A percentile compares a stretch with the other conserved stretches of the same genome.
Conservation (phyloP, 164 flowering plant species). For the Platanus orientalis region DNA sequence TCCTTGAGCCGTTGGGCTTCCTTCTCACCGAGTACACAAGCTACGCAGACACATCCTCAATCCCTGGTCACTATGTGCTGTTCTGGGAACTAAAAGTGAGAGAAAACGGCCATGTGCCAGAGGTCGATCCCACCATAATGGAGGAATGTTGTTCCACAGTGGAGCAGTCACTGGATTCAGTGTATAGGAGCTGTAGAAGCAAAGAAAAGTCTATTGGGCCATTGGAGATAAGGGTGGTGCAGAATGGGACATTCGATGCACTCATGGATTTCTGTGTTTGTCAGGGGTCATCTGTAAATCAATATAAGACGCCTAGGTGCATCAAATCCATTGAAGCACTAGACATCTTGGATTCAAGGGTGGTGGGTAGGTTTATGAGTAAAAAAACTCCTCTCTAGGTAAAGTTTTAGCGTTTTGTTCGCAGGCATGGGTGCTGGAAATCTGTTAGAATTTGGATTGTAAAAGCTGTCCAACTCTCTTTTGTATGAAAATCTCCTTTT, state of each 20-base stretch:
- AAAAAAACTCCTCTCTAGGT: not conserved
- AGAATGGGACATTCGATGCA: conserved; percentile 34
- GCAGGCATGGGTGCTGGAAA: not conserved
- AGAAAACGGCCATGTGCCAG: not conserved
- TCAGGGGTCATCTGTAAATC: conserved; percentile 39
- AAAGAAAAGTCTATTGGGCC: conserved; percentile 10
- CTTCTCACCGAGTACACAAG: conserved; percentile 14
- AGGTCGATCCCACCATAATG: not conserved
- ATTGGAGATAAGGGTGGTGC: conserved; percentile 42
- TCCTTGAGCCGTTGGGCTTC: conserved; percentile 1
- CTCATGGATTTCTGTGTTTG: conserved; percentile 39
- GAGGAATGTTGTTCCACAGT: conserved; percentile 14
- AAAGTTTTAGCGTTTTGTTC: not conserved
- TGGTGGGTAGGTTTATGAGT: conserved; percentile 28
- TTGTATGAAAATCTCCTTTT: too few relatives aligned
- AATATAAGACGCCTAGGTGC: conserved; percentile 48
- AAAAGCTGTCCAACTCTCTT: not conserved
- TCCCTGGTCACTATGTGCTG: conserved; percentile 19
- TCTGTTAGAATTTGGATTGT: not conserved
- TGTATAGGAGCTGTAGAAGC: conserved; percentile 7
- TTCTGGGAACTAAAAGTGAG: conserved; percentile 10
- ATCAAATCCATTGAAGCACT: conserved; percentile 29
- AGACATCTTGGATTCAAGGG: conserved; percentile 26
- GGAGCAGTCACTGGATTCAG: conserved; percentile 12
- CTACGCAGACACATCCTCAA: conserved; percentile 13